Base-by-base conservation (phyloP, 2,329 filamentous ascomycete genomes). In the Cladophialophora chaetospira region DNA sequence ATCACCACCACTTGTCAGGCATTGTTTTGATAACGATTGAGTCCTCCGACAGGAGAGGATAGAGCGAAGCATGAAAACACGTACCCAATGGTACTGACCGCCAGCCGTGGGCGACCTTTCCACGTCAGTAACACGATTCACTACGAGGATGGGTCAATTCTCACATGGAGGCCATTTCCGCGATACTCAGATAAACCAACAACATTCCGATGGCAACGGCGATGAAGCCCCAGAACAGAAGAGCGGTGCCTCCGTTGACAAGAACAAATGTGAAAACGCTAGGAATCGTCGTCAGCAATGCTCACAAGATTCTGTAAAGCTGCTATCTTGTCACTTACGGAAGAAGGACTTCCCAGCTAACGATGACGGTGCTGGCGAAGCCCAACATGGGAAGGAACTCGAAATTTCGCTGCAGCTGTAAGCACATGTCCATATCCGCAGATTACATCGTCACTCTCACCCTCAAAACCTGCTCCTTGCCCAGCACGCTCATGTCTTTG, bases 71-170 rank as follows among this genome's bases (percentile, higher is more conserved):
- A n/a, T n/a, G n/a, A n/a, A n/a, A n/a, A n/a, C n/a, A n/a, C n/a
- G n/a, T n/a, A n/a, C 80, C 80, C 80, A 83, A 62, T 82, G 79
- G 58, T 83, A 84, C 62, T 84, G 81, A 1, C 82, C 72, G 17
- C 69, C 69, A 9, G 69, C 67, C 2, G 70, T 72, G 1, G 71
- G 71, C 23, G 70, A n/a, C n/a, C n/a, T n/a, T n/a, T n/a, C n/a
- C n/a, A n/a, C n/a, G n/a, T n/a, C n/a, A n/a, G n/a, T n/a, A n/a
- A n/a, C n/a, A n/a, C n/a, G n/a, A n/a, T n/a, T n/a, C n/a, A n/a
- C n/a, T n/a, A n/a, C n/a, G n/a, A n/a, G n/a, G n/a, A n/a, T n/a
- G n/a, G n/a, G n/a, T n/a, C n/a, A n/a, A n/a, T n/a, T n/a, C n/a
- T n/a, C n/a, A 74, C 73, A 80, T 81, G 3, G 76, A 79, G 0